Evolutionary conservation across 495 filamentous ascomycete species (phyloP).

Genomic region (Hypoxylon perforatum): DNA sequence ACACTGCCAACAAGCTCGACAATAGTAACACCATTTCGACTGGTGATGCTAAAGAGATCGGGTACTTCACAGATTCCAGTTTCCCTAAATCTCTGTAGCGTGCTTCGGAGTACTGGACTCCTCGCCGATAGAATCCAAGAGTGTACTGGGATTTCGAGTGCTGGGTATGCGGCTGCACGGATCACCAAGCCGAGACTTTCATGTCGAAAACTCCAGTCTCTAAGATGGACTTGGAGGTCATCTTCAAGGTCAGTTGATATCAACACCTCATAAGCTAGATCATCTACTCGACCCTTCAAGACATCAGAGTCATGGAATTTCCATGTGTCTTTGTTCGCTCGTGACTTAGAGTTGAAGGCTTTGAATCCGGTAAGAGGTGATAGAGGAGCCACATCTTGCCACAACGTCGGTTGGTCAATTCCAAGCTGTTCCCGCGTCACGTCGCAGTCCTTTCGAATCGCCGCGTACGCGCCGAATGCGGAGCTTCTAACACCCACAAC

Average conservation of each 20-base stretch:
- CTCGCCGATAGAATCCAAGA: slow-evolving; percentile 80
- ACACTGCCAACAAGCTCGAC: slow-evolving; percentile 69
- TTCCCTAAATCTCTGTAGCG: slow-evolving; percentile 63
- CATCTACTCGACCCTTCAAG: slow-evolving; percentile 46
- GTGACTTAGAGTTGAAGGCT: slow-evolving; percentile 44
- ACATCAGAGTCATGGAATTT: slow-evolving; percentile 51
- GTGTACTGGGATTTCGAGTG: slow-evolving; percentile 81
- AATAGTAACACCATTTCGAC: slow-evolving; percentile 59
- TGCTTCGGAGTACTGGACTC: slow-evolving; percentile 73
- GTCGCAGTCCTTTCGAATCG: slow-evolving; percentile 85
- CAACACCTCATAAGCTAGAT: slow-evolving; percentile 59
- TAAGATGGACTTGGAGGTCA: slow-evolving; percentile 60
- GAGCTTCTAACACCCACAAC: slow-evolving; percentile 87
- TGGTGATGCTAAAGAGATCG: slow-evolving; percentile 70
- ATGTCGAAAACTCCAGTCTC: slow-evolving; percentile 46
- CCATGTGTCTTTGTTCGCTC: slow-evolving; percentile 45
- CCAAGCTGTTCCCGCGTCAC: slow-evolving; percentile 79
- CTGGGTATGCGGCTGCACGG: slow-evolving; percentile 68
- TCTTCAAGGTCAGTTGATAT: slow-evolving; percentile 67
- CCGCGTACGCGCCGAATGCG: slow-evolving; percentile 87
- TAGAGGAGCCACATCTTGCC: slow-evolving; percentile 77
- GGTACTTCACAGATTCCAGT: slow-evolving; percentile 46
- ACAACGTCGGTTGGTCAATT: slow-evolving; percentile 71
- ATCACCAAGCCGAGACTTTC: slow-evolving; percentile 58
- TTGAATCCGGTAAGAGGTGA: slow-evolving; percentile 67